A percentile compares a stretch with the other conserved stretches of the same genome.
phyloP scores from a whole-genome alignment of 768 basidiomycete species.

The Rhizopogon roseolus region DNA sequence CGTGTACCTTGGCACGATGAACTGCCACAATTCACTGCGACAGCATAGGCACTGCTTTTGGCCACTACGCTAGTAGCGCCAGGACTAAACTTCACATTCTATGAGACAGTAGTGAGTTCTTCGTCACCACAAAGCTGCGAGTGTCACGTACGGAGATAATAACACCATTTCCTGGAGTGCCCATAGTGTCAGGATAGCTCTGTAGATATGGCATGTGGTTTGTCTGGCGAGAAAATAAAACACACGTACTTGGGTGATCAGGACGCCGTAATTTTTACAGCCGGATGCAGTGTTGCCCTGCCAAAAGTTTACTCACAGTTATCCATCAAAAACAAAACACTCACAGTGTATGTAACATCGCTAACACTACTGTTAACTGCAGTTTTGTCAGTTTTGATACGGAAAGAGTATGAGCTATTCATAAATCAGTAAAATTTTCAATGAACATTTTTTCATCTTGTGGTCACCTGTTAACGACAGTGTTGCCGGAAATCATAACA shows the following conservation, averaged over 20 bases:
- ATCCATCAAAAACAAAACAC: slow-evolving; percentile 2
- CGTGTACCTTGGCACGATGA: slow-evolving; percentile 44
- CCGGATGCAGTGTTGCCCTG: slow-evolving; percentile 53
- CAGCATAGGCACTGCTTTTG: slow-evolving; percentile 33
- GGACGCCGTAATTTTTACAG: slow-evolving; percentile 44
- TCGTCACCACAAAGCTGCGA: not conserved
- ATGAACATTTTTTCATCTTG: not conserved
- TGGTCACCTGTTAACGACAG: slow-evolving; percentile 47
- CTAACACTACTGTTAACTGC: slow-evolving; percentile 44
- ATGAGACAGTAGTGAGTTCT: not conserved
- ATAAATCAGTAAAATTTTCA: not conserved
- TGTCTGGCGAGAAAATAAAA: not conserved
- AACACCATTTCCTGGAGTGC: slow-evolving; percentile 53
- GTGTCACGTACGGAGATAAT: slow-evolving; percentile 45
- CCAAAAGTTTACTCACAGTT: not conserved
- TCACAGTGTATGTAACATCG: slow-evolving; percentile 45
- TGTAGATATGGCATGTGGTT: slow-evolving; percentile 13
- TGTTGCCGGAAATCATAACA: slow-evolving; percentile 47
- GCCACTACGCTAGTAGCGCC: slow-evolving; percentile 40
- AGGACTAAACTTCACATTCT: slow-evolving; percentile 47
- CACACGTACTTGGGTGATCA: slow-evolving; percentile 50
- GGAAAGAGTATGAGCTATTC: slow-evolving; percentile 47
- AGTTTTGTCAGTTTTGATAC: slow-evolving; percentile 52
- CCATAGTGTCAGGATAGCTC: slow-evolving; percentile 53
- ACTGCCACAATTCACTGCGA: slow-evolving; percentile 53